These are phyloP conservation scores for Cucumis cinereus DNA, from an alignment of 306 rosid genomes.

Conservation along the genomic window DNA sequence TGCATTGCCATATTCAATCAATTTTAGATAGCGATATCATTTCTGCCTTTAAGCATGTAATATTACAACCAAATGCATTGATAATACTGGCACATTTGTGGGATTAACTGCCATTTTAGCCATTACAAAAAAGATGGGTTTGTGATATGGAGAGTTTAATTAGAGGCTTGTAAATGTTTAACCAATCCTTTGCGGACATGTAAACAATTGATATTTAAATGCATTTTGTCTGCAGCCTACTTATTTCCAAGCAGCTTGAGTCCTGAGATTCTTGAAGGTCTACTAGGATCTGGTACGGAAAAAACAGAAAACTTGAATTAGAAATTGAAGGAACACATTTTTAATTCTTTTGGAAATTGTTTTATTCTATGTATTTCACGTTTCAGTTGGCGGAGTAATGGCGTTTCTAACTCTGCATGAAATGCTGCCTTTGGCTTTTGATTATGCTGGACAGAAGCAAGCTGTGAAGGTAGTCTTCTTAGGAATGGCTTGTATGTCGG, in stretches of 20 bases:
- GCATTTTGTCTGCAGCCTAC: constrained; percentile 43
- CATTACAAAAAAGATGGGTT: too few relatives aligned
- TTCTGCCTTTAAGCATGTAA: background rate
- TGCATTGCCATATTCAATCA: background rate
- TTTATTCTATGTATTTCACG: background rate
- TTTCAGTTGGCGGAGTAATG: constrained; percentile 90
- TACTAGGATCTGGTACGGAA: constrained; percentile 81
- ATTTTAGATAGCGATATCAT: background rate
- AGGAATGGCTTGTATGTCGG: constrained; percentile 99
- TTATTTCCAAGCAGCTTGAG: constrained; percentile 79
- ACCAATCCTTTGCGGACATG: background rate
- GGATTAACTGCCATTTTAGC: too few relatives aligned
- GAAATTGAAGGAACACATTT: background rate
- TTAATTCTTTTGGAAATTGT: background rate
- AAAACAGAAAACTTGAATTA: background rate
- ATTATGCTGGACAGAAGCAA: constrained; percentile 89
- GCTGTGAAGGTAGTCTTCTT: constrained; percentile 81
- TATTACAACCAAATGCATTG: background rate
- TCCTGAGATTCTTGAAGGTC: constrained; percentile 91
- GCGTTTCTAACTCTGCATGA: constrained; percentile 91
- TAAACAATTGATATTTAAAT: background rate
- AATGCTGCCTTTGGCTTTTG: constrained; percentile 92
- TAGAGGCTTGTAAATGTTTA: background rate
- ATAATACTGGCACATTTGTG: background rate
- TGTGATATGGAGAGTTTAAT: background rate